A percentile compares a stretch with the other conserved stretches of the same genome.
These are phyloP conservation scores for Fusarium sacchari DNA, from an alignment of 2,329 filamentous ascomycete genomes.

Conservation along the genomic window DNA sequence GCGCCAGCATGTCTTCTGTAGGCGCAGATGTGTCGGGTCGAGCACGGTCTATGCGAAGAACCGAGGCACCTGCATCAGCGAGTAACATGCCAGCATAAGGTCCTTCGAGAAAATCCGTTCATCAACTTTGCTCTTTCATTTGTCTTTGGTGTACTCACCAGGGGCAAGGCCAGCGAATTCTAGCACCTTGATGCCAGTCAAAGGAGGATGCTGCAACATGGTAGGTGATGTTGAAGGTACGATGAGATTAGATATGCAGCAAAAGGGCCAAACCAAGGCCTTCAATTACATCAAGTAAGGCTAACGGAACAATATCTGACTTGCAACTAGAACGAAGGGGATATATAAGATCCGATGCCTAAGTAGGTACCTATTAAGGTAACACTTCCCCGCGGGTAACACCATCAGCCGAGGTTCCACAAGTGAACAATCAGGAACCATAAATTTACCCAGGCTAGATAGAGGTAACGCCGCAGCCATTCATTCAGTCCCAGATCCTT, in stretches of 20 bases:
- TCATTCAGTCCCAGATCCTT: neutral
- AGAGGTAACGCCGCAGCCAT: neutral
- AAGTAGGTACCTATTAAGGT: neutral
- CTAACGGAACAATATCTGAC: neutral
- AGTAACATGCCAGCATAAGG: constrained; percentile 91
- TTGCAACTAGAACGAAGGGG: neutral
- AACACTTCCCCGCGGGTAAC: constrained; percentile 29
- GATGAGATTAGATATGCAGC: neutral
- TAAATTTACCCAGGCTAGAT: neutral
- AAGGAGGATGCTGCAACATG: constrained; percentile 48
- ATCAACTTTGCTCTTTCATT: too few relatives aligned
- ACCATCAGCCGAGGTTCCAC: constrained; percentile 38
- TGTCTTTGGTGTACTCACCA: constrained; percentile 52
- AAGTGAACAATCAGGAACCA: neutral
- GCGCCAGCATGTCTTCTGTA: constrained; percentile 79
- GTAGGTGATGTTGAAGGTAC: constrained; percentile 33
- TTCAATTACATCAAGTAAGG: neutral
- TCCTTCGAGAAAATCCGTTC: constrained; percentile 57
- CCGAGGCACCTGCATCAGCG: constrained; percentile 87
- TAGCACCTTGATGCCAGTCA: constrained; percentile 65
- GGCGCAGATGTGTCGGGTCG: constrained; percentile 57
- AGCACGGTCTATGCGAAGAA: constrained; percentile 84
- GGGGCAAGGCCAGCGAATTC: constrained; percentile 72
- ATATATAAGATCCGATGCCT: neutral
- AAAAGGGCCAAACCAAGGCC: neutral